Conservation (phyloP, 495 filamentous ascomycete species). For the Neurospora sp. region DNA sequence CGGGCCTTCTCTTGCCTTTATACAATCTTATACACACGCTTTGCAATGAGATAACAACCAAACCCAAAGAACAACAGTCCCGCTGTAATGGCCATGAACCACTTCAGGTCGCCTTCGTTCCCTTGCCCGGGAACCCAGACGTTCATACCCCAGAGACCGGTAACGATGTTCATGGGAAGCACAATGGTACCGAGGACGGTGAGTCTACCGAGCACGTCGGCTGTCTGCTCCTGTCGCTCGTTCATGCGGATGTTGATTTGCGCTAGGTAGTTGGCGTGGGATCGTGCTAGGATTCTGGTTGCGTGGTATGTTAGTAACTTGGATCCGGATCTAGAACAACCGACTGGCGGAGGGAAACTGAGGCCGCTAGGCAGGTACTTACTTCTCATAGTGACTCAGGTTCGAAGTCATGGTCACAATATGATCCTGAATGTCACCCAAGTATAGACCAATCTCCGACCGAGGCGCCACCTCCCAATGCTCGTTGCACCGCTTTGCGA, state of each 20-base stretch:
- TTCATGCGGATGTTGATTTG: constrained; percentile 93
- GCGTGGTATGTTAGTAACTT: constrained; percentile 3
- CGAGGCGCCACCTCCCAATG: constrained; percentile 94
- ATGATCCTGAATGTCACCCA: constrained; percentile 97
- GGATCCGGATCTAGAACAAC: not conserved
- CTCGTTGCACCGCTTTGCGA: constrained; percentile 98
- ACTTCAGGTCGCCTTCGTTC: constrained; percentile 39
- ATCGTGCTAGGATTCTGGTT: constrained; percentile 72
- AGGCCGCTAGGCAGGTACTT: constrained; percentile 21
- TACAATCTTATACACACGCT: constrained; percentile 53
- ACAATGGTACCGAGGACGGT: constrained; percentile 96
- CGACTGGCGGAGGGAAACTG: not conserved
- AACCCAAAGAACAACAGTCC: constrained; percentile 70
- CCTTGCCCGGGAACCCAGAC: constrained; percentile 89
- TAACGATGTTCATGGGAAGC: constrained; percentile 96
- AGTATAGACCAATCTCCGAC: constrained; percentile 88
- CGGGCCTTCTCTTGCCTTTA: constrained; percentile 6
- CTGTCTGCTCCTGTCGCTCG: constrained; percentile 91
- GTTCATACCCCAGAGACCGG: constrained; percentile 99
- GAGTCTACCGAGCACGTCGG: constrained; percentile 86
- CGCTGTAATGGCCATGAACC: constrained; percentile 60
- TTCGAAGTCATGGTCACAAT: constrained; percentile 98
- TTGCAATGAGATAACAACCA: constrained; percentile 71
- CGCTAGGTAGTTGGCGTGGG: constrained; percentile 92
- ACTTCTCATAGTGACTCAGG: constrained; percentile 93